Evolutionary conservation across 2,329 filamentous ascomycete genomes (phyloP).

Genomic region (Aotearoamyces nothofagi): DNA sequence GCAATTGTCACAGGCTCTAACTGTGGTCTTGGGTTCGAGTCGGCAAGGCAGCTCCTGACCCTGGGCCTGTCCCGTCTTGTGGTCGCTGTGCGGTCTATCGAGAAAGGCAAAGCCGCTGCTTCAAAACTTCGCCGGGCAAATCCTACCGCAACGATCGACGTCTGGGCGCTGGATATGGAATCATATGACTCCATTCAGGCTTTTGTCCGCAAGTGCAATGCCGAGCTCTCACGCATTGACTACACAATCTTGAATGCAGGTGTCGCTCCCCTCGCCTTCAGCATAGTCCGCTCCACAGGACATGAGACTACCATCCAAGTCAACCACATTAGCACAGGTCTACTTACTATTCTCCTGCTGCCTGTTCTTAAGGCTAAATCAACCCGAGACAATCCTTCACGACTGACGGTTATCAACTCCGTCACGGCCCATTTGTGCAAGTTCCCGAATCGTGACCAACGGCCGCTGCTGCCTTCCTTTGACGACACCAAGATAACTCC

Average conservation of each 20-base stretch:
- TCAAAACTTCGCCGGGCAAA: slow-evolving; percentile 15
- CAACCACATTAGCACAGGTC: slow-evolving; percentile 3
- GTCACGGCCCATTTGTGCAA: slow-evolving; percentile 14
- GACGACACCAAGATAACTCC: slow-evolving; percentile 17
- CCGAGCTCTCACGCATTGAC: slow-evolving; percentile 22
- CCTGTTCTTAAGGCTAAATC: slow-evolving; percentile 3
- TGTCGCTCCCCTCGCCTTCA: slow-evolving; percentile 10
- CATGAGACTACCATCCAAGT: slow-evolving; percentile 24
- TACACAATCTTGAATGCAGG: slow-evolving; percentile 29
- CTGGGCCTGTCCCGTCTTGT: slow-evolving; percentile 26
- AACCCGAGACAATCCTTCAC: slow-evolving; percentile 7
- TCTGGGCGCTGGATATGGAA: slow-evolving; percentile 31
- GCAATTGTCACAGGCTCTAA: slow-evolving; percentile 33
- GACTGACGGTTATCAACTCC: slow-evolving; percentile 18
- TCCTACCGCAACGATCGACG: slow-evolving; percentile 23
- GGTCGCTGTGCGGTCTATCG: slow-evolving; percentile 26
- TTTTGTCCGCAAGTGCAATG: slow-evolving; percentile 23
- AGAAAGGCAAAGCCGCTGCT: slow-evolving; percentile 26
- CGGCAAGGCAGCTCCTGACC: slow-evolving; percentile 22
- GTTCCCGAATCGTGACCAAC: slow-evolving; percentile 13
- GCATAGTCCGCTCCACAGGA: slow-evolving; percentile 11
- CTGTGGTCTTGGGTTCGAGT: slow-evolving; percentile 28
- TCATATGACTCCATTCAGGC: slow-evolving; percentile 26
- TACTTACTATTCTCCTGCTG: slow-evolving; percentile 4
- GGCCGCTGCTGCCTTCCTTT: slow-evolving; percentile 18